A percentile compares a stretch with the other conserved stretches of the same genome.
These are phyloP conservation scores for Acacia pycnantha DNA, from an alignment of 331 rosid species.

Conservation along the genomic window DNA sequence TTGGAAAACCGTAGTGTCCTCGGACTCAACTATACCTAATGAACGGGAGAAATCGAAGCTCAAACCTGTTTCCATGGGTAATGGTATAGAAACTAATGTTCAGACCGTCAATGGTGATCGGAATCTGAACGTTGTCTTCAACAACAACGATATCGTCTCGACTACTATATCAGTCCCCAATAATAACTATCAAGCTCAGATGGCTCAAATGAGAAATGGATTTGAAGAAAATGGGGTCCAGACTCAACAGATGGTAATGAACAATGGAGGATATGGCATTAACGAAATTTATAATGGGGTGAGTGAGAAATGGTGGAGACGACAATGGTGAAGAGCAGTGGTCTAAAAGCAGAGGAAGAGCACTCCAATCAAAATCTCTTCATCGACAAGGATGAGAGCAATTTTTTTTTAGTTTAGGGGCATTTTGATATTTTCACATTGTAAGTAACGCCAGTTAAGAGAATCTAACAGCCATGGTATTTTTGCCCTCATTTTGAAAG, in stretches of 20 bases:
- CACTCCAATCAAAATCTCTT: too few species aligned
- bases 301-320: conserved; percentile 48
- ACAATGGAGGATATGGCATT: conserved; percentile 51
- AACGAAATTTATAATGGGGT: conserved; percentile 43
- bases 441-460: too few species aligned
- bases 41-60: conserved; percentile 73
- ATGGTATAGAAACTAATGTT: conserved; percentile 40
- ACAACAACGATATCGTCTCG: conserved; percentile 40
- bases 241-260: conserved; percentile 48
- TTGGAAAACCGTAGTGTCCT: conserved; percentile 60
- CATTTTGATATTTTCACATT: too few species aligned
- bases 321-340: conserved; percentile 55
- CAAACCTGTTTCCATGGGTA: conserved; percentile 41
- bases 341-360: too few species aligned
- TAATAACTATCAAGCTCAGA: conserved; percentile 49
- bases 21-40: conserved; percentile 42
- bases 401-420: too few species aligned
- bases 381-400: too few species aligned
- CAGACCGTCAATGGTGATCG: conserved; percentile 58
- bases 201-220: conserved; percentile 70
- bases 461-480: too few species aligned
- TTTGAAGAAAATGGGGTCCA: conserved; percentile 57
- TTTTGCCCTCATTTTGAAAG: too few species aligned
- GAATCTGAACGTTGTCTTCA: conserved; percentile 44
- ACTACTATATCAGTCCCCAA: conserved; percentile 43